Base-by-base conservation (phyloP, 768 basidiomycete genomes). In the Hygrophoropsis aurantiaca region DNA sequence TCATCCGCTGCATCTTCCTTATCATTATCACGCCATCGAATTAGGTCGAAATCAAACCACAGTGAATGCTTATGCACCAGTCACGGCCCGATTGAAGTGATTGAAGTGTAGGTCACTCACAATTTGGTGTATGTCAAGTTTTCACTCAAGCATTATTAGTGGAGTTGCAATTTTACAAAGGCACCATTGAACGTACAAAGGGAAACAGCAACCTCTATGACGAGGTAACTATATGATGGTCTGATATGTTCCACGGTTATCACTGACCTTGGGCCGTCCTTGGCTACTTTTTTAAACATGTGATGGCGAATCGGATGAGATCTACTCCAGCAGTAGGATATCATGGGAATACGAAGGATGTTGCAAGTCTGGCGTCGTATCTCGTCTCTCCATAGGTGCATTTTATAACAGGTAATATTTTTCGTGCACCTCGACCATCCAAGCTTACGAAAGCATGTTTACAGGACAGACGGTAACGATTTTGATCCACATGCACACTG, bases 341-440 rank as follows among this genome's bases (percentile, higher is more conserved):
- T 30, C n/a, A 58, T 1, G 65, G 65, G 11, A 48, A 21, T 5
- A 11, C 62, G 24, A 49, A 63, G 7, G 73, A 72, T 26, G 33
- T 74, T n/a, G 69, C 69, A 1, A 56, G 48, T 15, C 59, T 74
- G 0, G 73, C 74, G 4, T 59, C 66, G 5, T 74, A 64, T 49
- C 53, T 74, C 16, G 66, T 49, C 1, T 67, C 65, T 2, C 58
- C 63, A 3, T 64, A 67, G 16, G 61, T 71, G 11, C 55, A 55
- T 48, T 65, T 58, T 20, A 36, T 74, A 46, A 72, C 69, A 38
- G 70, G 71, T 64, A 50, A 11, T n/a, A n/a, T n/a, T n/a, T n/a
- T n/a, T n/a, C n/a, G n/a, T n/a, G n/a, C n/a, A n/a, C n/a, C n/a
- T n/a, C n/a, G n/a, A n/a, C n/a, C n/a, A n/a, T n/a, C n/a, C n/a